Base-by-base conservation (phyloP, 2,329 filamentous ascomycete genomes). In the Phialocephala subalpina region DNA sequence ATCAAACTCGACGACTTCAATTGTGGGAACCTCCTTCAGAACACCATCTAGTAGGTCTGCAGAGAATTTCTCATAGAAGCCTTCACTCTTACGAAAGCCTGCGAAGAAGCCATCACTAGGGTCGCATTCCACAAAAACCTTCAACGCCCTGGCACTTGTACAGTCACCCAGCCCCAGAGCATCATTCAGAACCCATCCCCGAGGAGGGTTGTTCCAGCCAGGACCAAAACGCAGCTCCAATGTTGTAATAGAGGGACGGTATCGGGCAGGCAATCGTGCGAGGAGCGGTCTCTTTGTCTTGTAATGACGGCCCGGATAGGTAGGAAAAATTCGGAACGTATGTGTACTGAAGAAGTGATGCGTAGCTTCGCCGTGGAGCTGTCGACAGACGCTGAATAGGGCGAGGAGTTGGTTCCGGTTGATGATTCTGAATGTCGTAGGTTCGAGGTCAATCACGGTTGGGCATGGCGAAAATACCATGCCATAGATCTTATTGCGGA, bases 241-340 rank as follows among this genome's bases (percentile, higher is more conserved):
- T 0, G 85, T 85, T 0, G 84, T 88, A 53, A 94, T 82, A 55
- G 80, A 83, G 18, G 80, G 79, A 38, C 90, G 86, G 75, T 91
- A 89, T 35, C 79, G 80, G 0, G 85, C 78, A 22, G 87, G 87
- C 62, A 94, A 78, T 20, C 91, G 87, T 6, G 89, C 85, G 33
- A 94, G 82, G 0, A 94, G 81, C 1, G 91, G 91, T 70, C 87
- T 87, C 79, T 92, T 92, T 35, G 88, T 89, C 78, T 92, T 90
- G 81, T 92, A 92, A 78, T 90, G 89, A 45, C 85, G 83, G 53
- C 88, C 88, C 5, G 85, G 85, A 25, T 85, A 81, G 3, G 84
- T 88, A 14, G 90, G 89, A 72, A 93, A 93, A 40, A 94, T 76
- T 62, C 90, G 88, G 61, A 91, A 85, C 0, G 84, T 82, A 61